A percentile compares a stretch with the other conserved stretches of the same genome.
These are phyloP conservation scores for Linanthus parryae DNA, from an alignment of 148 eudicot genomes.

Conservation along the genomic window DNA sequence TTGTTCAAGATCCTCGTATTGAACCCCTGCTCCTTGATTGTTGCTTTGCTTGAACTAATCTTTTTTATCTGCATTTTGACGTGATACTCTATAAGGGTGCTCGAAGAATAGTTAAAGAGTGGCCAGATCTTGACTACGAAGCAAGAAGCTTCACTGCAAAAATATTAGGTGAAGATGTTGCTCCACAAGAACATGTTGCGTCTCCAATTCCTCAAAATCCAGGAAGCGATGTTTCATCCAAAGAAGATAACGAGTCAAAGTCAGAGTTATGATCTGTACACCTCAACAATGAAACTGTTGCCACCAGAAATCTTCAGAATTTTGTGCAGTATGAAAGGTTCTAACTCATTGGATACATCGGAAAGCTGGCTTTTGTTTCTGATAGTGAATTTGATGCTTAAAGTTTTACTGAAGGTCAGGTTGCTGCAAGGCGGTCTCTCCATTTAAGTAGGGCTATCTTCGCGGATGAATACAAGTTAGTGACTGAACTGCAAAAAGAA, in stretches of 20 bases:
- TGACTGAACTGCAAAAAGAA: too few species aligned
- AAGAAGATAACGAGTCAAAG: conserved; percentile 44
- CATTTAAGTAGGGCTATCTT: too few species aligned
- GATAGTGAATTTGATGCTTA: too few species aligned
- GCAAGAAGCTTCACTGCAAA: conserved; percentile 74
- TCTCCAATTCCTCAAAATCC: conserved; percentile 25
- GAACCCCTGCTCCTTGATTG: background rate
- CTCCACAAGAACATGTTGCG: conserved; percentile 25
- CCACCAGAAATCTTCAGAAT: too few species aligned
- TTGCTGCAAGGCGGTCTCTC: too few species aligned
- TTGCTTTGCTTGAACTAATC: background rate
- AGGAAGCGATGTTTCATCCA: conserved; percentile 1
- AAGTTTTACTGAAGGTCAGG: too few species aligned
- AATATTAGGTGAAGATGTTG: conserved; percentile 63
- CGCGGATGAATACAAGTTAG: too few species aligned
- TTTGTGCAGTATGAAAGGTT: background rate
- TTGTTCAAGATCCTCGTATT: too few species aligned
- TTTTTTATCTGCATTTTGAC: background rate
- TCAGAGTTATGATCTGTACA: conserved; percentile 75
- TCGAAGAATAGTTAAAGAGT: conserved; percentile 80
- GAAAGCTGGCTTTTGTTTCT: too few species aligned
- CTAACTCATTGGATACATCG: too few species aligned
- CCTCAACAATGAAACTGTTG: too few species aligned
- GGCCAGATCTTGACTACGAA: conserved; percentile 84
- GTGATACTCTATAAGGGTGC: conserved; percentile 53